phyloP scores from a whole-genome alignment of 2,329 filamentous ascomycete genomes.

The Fusarium coicis region DNA sequence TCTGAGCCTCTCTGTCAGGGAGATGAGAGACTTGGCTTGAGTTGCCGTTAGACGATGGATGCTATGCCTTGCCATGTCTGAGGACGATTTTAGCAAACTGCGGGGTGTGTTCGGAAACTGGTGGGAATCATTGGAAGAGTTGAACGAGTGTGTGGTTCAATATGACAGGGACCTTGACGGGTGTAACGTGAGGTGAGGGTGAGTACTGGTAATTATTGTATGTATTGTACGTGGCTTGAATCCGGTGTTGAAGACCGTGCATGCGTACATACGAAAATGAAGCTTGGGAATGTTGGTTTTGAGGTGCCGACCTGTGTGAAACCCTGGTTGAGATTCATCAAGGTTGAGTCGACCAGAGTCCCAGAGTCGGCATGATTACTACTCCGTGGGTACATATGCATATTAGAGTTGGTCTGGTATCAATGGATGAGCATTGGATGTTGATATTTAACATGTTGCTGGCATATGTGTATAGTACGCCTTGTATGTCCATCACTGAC shows the following conservation, averaged over 20 bases:
- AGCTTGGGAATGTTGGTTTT: constrained; percentile 2
- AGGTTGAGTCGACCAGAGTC: neutral
- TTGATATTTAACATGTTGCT: neutral
- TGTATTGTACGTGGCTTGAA: neutral
- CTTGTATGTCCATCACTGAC: neutral
- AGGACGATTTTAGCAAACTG: neutral
- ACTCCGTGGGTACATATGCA: neutral
- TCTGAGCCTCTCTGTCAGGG: constrained; percentile 27
- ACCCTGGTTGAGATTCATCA: constrained; percentile 20
- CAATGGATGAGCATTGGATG: neutral
- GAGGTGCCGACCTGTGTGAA: constrained; percentile 20
- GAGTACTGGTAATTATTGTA: neutral
- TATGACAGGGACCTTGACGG: neutral
- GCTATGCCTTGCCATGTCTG: constrained; percentile 6
- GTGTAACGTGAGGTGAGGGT: neutral
- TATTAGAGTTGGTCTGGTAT: neutral
- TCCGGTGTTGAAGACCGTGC: neutral
- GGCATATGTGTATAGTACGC: neutral
- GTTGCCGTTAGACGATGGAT: neutral
- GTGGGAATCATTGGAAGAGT: constrained; percentile 1
- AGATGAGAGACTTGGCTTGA: constrained; percentile 17
- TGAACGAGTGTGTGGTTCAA: neutral
- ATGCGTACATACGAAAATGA: constrained; percentile 18
- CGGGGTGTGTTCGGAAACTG: neutral
- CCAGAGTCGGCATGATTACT: neutral